Base-by-base conservation (phyloP, 139 green algal species). In the Chlorella ohadii region DNA sequence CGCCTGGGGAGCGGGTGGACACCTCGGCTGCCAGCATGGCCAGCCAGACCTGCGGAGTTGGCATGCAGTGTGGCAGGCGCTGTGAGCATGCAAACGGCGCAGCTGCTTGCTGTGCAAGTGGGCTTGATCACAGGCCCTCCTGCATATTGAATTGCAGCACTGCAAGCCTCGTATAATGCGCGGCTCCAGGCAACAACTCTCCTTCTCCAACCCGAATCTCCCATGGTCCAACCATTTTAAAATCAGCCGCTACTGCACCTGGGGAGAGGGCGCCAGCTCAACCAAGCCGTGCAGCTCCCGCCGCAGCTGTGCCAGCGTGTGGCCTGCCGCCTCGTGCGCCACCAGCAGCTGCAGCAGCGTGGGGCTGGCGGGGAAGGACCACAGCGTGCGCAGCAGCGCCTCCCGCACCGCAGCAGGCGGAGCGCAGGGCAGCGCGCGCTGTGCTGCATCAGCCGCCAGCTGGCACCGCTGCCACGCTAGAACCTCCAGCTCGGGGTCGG, bases 291-390 rank as follows among this genome's bases (percentile, higher is more conserved):
- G 56, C 74, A 81, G 74, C 74, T 70, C 74, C 34, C 74, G 22
- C 20, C 74, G 74, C 74, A 81, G 74, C 56, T 81, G 74, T 23
- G 74, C 68, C 2, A 81, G 33, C 23, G 89, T 82, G 63, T 86
- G 78, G 15, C 78, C 70, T 25, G 47, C 70, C 28, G 51, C 33
- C 68, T 93, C 89, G 7, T 90, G 44, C 41, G 36, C 71, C 38
- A 90, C 64, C 70, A 90, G 83, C 47, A 88, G 63, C 47, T 74
- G 73, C 61, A 93, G 70, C 72, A 94, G 82, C 33, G 63, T 27
- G 3, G 82, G 22, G 72, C 78, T 91, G 82, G 61, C 31, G 3
- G 91, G 91, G 81, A 90, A 91, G 41, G 78, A 33, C 70, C 70
- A 55, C 83, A 94, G 72, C 12, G 82, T 68, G 38, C 67, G 64